Base-by-base conservation (phyloP, 2,329 filamentous ascomycete species). In the Xylaria multiplex region DNA sequence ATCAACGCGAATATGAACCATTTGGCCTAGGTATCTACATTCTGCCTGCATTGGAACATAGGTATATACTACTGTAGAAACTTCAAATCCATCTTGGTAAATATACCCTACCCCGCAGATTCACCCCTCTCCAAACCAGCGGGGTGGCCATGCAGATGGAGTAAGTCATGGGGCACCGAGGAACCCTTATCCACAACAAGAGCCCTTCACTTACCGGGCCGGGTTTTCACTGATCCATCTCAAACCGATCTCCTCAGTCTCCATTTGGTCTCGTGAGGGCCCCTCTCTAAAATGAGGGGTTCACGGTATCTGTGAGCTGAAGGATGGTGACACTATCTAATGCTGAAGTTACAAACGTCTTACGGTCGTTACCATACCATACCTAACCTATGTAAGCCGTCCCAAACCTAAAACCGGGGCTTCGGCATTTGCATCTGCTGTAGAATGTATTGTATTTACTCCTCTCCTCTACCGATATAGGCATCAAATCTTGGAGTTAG, bases 51-150 rank as follows among this genome's bases (percentile, higher is more conserved):
- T 27, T 27, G 3, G 27, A 27, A 27, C 5, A 27, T 27, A n/a
- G n/a, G n/a, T n/a, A 27, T 5, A 27, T 5, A 27, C 19, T 19
- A 19, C 19, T 19, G 19, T 27, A 27, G 3, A 27, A 27, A 27
- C 27, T 27, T 5, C 27, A 27, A 27, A 27, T 5, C 27, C 27
- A 27, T 27, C 27, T 27, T 27, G 27, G 27, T 19, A 19, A 19
- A 19, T 19, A 19, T 19, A 19, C 19, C 27, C 24, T 42, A 55
- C 59, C 59, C 59, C 59, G 52, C 59, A 62, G 32, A 42, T 49
- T 35, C 35, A 2, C 35, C 11, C 35, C 50, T 50, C 46, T 40
- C 59, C 46, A 61, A 37, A 55, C 54, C 3, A 55, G 30, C 40
- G 50, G 49, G 27, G 42, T 24, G 19, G 24, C 3, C 27, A 3